A percentile compares a stretch with the other conserved stretches of the same genome.
These are phyloP conservation scores for Apophysomyces sp. DNA, from an alignment of 371 early-diverging fungal genomes.

Conservation along the genomic window DNA sequence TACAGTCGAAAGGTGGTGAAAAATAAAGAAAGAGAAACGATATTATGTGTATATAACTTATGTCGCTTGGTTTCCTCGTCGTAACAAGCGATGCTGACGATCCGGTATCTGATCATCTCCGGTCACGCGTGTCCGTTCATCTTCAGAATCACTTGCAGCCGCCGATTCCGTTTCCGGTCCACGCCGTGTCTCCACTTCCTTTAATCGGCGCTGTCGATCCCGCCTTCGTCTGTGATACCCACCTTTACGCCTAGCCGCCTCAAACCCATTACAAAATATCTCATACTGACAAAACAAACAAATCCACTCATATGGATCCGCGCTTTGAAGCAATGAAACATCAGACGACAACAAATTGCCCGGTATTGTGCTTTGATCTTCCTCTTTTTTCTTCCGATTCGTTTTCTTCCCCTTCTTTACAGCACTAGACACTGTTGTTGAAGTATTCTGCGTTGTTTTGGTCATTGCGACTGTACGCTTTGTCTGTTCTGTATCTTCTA, in stretches of 20 bases:
- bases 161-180: slow-evolving; percentile 9
- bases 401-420: slow-evolving; percentile 8
- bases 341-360: slow-evolving; percentile 2
- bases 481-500: neutral
- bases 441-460: neutral
- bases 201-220: slow-evolving; percentile 25
- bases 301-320: slow-evolving; percentile 14
- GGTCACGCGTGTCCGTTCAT: neutral
- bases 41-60: slow-evolving; percentile 1
- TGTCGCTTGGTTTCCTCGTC: slow-evolving; percentile 2
- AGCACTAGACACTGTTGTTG: neutral
- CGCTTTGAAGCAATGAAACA: slow-evolving; percentile 7
- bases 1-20: neutral
- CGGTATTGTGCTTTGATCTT: neutral
- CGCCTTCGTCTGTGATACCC: slow-evolving; percentile 29
- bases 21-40: neutral
- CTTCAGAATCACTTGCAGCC: slow-evolving; percentile 12
- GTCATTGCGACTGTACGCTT: neutral
- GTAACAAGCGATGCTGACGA: neutral
- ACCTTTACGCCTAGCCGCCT: slow-evolving; percentile 12
- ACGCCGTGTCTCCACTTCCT: slow-evolving; percentile 23
- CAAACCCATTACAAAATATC: slow-evolving; percentile 11
- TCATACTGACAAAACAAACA: slow-evolving; percentile 19
- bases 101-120: neutral
- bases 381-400: slow-evolving; percentile 4